Percentiles rank a stretch among this genome's conserved stretches.
Evolutionary conservation across 2,329 filamentous ascomycete species (phyloP).

Genomic region (Monosporascus sp.): DNA sequence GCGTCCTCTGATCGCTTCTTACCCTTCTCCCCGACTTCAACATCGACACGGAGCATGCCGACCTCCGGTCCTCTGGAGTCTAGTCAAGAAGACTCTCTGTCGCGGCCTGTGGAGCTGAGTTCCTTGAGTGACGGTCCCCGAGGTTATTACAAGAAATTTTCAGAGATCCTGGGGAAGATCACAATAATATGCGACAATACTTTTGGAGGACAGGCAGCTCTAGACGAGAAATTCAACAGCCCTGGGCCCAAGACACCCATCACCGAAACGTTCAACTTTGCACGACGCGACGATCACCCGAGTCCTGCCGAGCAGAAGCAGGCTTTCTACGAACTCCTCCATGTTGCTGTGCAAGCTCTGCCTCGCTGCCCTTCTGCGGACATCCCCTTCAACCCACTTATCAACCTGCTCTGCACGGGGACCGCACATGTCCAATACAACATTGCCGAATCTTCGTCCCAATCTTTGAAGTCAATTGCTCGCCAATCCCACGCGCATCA

Average conservation of each 20-base stretch:
- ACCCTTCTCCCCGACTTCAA: conserved; percentile 44
- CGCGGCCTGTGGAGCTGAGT: conserved; percentile 56
- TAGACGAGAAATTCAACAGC: conserved; percentile 91
- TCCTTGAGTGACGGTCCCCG: conserved; percentile 70
- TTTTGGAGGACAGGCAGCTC: conserved; percentile 89
- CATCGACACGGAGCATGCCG: conserved; percentile 29
- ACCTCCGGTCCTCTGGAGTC: conserved; percentile 19
- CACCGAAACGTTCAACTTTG: conserved; percentile 88
- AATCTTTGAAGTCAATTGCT: conserved; percentile 92
- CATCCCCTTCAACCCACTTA: conserved; percentile 87
- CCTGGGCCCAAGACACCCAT: conserved; percentile 91
- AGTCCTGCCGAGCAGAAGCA: conserved; percentile 78
- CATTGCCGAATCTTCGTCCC: conserved; percentile 86
- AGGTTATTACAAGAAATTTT: conserved; percentile 87
- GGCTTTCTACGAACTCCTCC: conserved; percentile 89
- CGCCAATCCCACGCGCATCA: conserved; percentile 89
- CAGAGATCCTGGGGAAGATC: conserved; percentile 91
- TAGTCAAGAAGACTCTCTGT: conserved; percentile 59
- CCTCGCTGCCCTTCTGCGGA: conserved; percentile 89
- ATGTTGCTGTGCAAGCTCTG: conserved; percentile 91
- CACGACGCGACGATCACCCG: conserved; percentile 72
- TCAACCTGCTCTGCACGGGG: conserved; percentile 92
- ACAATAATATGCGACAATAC: conserved; percentile 95
- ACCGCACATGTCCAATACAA: conserved; percentile 92
- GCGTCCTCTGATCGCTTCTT: conserved; percentile 38